Evolutionary conservation across 2,329 filamentous ascomycete species (phyloP), one percentile per base, ranked within the genome.

Genomic region (Fusarium staphyleae): DNA sequence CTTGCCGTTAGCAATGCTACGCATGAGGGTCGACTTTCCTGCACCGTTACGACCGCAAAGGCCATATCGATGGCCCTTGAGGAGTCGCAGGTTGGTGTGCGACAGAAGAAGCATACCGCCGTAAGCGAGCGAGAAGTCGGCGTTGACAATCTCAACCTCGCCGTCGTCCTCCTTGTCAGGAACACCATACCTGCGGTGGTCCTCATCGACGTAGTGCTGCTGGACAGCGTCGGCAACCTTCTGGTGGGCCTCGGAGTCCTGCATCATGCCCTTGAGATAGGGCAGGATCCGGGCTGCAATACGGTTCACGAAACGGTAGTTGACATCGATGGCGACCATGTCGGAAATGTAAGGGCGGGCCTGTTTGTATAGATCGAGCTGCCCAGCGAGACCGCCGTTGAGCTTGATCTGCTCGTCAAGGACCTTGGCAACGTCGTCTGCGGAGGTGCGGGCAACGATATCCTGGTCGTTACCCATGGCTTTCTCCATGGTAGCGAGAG

Each of bases 21-120:
- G 90, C 95, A 99, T 98, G 52, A 99, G 84, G 1, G 95, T 99
- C n/a, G 95, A 98, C 79, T 99, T 99, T 71, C 95, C 95, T 51
- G 93, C 92, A 78, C 95, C 95, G 74, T 99, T 99, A 67, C 93
- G 90, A 68, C 95, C 95, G 69, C 93, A 97, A 14, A 99, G 89
- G 73, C 95, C 95, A 72, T 99, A 99, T 53, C 95, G 89, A 76
- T 98, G 95, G 51, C 95, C 95, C 81, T 98, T 97, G 69, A 98
- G 84, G 8, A 99, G 86, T 34, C 92, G 88, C 35, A 99, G 81
- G 73, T 97, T 98, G 63, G 95, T 97, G 78, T 98, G 95, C 5
- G 92, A 97, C 16, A 99, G 84, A 57, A 99, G 80, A 63, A 99
- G 85, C 93, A 97, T 98, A 69, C 95, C 95, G 72, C 95, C 95